A percentile compares a stretch with the other conserved stretches of the same genome.
Evolutionary conservation across 306 rosid species (phyloP).

Genomic region (Prunus kanzakura): DNA sequence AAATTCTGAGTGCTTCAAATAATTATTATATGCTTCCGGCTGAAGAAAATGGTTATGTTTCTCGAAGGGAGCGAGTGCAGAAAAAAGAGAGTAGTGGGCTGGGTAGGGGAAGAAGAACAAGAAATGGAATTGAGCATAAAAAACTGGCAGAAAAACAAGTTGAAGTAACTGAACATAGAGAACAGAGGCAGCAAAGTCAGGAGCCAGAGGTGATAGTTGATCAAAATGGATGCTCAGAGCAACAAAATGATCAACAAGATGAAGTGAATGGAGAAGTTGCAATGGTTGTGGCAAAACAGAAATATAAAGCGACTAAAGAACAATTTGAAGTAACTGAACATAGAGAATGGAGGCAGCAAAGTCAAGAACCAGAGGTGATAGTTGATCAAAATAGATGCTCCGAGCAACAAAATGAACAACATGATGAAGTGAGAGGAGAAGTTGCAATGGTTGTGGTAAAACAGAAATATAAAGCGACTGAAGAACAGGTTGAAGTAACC

Average conservation of each 20-base stretch:
- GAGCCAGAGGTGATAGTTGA: constrained; percentile 1
- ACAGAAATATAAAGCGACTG: not conserved
- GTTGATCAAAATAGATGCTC: constrained; percentile 5
- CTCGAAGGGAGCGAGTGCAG: not conserved
- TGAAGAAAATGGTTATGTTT: not conserved
- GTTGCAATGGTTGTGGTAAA: not conserved
- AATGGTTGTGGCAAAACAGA: not conserved
- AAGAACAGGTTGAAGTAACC: not conserved
- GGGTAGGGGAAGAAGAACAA: not conserved
- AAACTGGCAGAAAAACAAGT: not conserved
- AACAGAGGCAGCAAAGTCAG: not conserved
- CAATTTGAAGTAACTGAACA: not conserved
- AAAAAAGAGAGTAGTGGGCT: not conserved
- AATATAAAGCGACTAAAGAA: too few relatives aligned
- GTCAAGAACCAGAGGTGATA: not conserved
- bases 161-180: not conserved
- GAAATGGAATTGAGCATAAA: not conserved
- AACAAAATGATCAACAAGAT: not conserved
- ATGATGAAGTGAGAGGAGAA: not conserved
- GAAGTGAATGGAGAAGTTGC: constrained; percentile 1
- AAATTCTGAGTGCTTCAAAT: constrained; percentile 1
- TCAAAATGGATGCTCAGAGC: not conserved
- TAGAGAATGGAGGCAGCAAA: not conserved
- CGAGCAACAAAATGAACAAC: not conserved
- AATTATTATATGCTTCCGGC: constrained; percentile 6